These are phyloP conservation scores for Lanzia echinophila DNA, from an alignment of 2,329 filamentous ascomycete species.

Conservation along the genomic window DNA sequence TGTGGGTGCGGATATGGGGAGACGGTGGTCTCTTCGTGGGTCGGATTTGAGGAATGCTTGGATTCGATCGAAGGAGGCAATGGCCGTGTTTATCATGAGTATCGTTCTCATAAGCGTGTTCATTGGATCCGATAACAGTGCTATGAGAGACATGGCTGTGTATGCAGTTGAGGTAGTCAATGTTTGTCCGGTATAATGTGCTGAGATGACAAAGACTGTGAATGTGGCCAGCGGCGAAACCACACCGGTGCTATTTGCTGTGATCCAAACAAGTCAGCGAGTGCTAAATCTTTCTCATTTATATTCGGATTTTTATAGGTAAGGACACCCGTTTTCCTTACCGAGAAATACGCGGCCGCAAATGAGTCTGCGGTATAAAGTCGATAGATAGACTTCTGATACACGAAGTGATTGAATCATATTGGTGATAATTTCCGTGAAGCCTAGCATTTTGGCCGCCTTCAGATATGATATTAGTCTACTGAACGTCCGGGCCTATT, in stretches of 20 bases:
- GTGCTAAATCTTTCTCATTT: background rate
- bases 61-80: constrained; percentile 38
- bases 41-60: constrained; percentile 31
- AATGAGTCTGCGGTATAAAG: constrained; percentile 33
- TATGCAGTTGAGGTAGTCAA: constrained; percentile 32
- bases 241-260: constrained; percentile 21
- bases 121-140: constrained; percentile 35
- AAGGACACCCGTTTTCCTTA: background rate
- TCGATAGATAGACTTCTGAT: constrained; percentile 35
- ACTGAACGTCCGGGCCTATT: background rate
- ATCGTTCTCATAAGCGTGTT: constrained; percentile 35
- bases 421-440: constrained; percentile 30
- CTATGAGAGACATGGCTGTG: constrained; percentile 37
- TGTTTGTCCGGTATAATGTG: constrained; percentile 25
- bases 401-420: constrained; percentile 33
- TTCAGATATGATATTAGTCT: constrained; percentile 8
- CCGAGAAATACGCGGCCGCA: constrained; percentile 17
- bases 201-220: constrained; percentile 31
- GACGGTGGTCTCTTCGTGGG: constrained; percentile 17
- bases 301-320: background rate
- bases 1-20: no score
- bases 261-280: background rate
- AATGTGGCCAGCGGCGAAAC: constrained; percentile 37
- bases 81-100: constrained; percentile 33
- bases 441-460: constrained; percentile 30